phyloP scores from a whole-genome alignment of 148 eudicot species.

The Talinum fruticosum region DNA sequence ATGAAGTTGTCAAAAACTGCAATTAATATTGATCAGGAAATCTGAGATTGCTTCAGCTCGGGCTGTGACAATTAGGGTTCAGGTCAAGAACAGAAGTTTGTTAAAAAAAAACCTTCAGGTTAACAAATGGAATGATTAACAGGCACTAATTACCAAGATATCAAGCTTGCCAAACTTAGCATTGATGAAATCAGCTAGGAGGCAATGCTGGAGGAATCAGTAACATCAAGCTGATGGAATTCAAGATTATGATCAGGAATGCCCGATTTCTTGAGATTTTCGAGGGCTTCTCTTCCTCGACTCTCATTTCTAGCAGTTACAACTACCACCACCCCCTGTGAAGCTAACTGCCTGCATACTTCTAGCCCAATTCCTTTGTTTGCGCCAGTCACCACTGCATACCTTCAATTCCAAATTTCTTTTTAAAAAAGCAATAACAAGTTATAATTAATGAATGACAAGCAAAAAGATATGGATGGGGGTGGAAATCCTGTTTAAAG shows the following conservation, averaged over 20 bases:
- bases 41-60: not conserved
- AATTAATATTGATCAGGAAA: not conserved
- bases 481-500: too few relatives aligned
- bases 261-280: not conserved
- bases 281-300: not conserved
- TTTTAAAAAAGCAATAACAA: too few relatives aligned
- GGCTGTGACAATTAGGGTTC: not conserved
- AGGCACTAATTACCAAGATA: conserved; percentile 34
- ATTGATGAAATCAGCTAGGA: conserved; percentile 33
- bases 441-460: too few relatives aligned
- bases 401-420: not conserved
- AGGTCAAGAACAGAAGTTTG: too few relatives aligned
- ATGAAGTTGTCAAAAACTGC: not conserved
- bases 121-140: not conserved
- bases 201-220: conserved; percentile 25
- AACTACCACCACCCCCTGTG: not conserved
- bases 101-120: not conserved
- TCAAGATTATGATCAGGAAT: conserved; percentile 13
- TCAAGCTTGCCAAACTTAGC: conserved; percentile 47
- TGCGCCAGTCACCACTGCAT: not conserved
- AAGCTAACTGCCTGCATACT: not conserved
- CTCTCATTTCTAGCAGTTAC: not conserved
- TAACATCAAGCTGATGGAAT: conserved; percentile 47
- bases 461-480: too few relatives aligned
- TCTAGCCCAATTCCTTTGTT: not conserved